Conservation (phyloP, 2,329 filamentous ascomycete species). For the Epichloe sylvatica region DNA sequence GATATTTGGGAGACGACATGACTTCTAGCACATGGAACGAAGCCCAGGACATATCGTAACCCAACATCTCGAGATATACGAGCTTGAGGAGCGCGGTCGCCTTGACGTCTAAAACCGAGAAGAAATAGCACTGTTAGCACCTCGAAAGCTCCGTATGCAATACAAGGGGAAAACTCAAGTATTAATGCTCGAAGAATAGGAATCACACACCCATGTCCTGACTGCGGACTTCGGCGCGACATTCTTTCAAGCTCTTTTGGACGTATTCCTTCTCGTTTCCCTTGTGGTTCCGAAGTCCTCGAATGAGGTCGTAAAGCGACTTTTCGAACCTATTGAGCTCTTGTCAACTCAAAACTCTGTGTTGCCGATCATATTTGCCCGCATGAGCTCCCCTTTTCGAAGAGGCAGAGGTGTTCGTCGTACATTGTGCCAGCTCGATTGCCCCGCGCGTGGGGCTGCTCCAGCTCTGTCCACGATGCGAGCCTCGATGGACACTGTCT, state of each 20-base stretch:
- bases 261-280: constrained; percentile 93
- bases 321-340: constrained; percentile 74
- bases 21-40: constrained; percentile 97
- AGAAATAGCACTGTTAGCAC: background rate
- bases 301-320: constrained; percentile 95
- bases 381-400: background rate
- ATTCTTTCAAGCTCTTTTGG: constrained; percentile 86
- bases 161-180: background rate
- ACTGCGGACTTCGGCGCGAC: constrained; percentile 77
- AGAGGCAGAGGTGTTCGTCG: background rate
- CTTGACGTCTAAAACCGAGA: constrained; percentile 57
- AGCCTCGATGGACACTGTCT: constrained; percentile 1
- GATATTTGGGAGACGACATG: constrained; percentile 91
- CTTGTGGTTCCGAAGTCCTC: constrained; percentile 88
- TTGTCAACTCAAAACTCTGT: background rate
- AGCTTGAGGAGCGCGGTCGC: constrained; percentile 91
- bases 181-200: background rate
- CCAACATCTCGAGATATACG: constrained; percentile 97
- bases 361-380: background rate
- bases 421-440: constrained; percentile 1
- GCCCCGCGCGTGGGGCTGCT: constrained; percentile 17
- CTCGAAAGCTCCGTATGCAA: no score
- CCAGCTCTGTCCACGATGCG: background rate
- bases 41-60: constrained; percentile 98
- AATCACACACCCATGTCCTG: constrained; percentile 69